Evolutionary conservation across 1,284 basidiomycete genomes (phyloP).

Genomic region (Sanghuangporus weigelae): DNA sequence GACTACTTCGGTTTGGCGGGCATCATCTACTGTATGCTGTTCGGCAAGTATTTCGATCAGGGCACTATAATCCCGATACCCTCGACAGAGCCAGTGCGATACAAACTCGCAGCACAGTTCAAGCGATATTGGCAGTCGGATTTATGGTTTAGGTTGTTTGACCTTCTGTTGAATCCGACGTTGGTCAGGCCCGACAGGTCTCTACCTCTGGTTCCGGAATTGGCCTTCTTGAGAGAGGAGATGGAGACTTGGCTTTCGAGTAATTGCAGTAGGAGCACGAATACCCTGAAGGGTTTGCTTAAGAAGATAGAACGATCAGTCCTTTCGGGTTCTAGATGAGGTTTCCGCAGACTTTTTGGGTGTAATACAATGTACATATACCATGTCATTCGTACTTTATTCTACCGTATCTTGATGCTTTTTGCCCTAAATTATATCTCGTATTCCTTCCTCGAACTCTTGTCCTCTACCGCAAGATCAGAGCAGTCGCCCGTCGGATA

Average conservation of each 20-base stretch:
- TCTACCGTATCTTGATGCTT: not conserved
- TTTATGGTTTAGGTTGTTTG: conserved; percentile 84
- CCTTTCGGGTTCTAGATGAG: conserved; percentile 18
- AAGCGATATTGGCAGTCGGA: conserved; percentile 96
- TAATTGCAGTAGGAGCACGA: conserved; percentile 83
- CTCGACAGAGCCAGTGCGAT: conserved; percentile 33
- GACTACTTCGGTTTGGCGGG: conserved; percentile 95
- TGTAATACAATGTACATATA: not conserved
- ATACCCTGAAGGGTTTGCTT: conserved; percentile 78
- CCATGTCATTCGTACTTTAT: not conserved
- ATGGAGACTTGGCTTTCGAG: conserved; percentile 86
- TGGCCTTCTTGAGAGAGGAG: conserved; percentile 60
- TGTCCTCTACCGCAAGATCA: not conserved
- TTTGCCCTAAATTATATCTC: not conserved
- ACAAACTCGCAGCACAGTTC: conserved; percentile 73
- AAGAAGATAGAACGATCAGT: conserved; percentile 70
- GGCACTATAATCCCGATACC: conserved; percentile 42
- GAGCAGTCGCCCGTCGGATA: not conserved
- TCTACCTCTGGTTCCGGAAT: conserved; percentile 68
- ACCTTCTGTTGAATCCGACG: conserved; percentile 80
- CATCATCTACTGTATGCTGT: conserved; percentile 92
- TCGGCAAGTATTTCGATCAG: conserved; percentile 90
- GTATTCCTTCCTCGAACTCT: not conserved
- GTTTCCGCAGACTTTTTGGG: not conserved
- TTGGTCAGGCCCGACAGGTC: conserved; percentile 45